Percentiles rank a stretch among this genome's conserved stretches.
Evolutionary conservation across 768 basidiomycete species (phyloP).

Genomic region (Kockovaella imperatae): DNA sequence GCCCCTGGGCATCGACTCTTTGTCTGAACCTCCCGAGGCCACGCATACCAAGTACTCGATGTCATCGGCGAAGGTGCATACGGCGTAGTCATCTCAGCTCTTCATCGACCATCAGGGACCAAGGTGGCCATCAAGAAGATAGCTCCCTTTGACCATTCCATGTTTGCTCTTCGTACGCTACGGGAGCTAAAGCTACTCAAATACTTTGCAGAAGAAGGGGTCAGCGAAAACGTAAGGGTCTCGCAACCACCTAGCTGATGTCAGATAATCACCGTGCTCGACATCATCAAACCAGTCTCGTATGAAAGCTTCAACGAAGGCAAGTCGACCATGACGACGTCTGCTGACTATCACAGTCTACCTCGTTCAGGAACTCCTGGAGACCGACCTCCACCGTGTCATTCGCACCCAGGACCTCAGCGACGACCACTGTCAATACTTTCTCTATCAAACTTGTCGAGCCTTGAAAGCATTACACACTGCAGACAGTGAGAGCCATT

Average conservation of each 20-base stretch:
- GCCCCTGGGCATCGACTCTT: neutral
- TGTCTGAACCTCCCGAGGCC: conserved; percentile 9
- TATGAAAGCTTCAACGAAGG: conserved; percentile 73
- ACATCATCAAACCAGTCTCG: conserved; percentile 73
- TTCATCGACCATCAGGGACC: conserved; percentile 74
- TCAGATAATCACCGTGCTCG: conserved; percentile 81
- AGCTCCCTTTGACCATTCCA: conserved; percentile 87
- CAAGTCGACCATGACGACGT: conserved; percentile 48
- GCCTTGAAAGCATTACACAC: conserved; percentile 94
- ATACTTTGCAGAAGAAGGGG: conserved; percentile 47
- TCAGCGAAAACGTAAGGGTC: conserved; percentile 37
- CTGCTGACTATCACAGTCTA: conserved; percentile 37
- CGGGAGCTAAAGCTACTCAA: conserved; percentile 75
- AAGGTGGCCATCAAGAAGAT: conserved; percentile 98
- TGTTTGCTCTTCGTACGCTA: conserved; percentile 82
- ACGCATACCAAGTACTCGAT: conserved; percentile 37
- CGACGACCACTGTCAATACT: conserved; percentile 89
- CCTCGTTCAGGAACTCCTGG: conserved; percentile 83
- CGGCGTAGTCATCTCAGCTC: conserved; percentile 88
- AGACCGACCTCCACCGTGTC: conserved; percentile 94
- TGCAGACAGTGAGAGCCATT: conserved; percentile 53
- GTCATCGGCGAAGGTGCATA: conserved; percentile 58
- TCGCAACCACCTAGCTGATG: conserved; percentile 19
- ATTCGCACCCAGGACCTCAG: conserved; percentile 90
- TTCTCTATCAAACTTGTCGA: conserved; percentile 82